Evolutionary conservation across 495 filamentous ascomycete species (phyloP).

Genomic region (Podospora comata): DNA sequence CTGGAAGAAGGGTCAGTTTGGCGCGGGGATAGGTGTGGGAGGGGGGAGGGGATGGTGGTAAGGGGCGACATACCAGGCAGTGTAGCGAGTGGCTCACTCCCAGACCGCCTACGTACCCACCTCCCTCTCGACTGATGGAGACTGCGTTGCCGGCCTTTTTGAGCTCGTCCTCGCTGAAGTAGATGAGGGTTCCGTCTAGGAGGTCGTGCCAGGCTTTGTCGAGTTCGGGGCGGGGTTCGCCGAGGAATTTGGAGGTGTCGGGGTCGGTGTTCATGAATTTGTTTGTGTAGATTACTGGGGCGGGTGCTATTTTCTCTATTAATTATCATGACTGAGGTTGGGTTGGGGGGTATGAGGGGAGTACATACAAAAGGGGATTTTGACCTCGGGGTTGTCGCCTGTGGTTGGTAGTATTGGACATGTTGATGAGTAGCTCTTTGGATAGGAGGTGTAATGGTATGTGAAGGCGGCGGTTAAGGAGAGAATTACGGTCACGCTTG

Average conservation of each 20-base stretch:
- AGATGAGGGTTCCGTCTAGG: slow-evolving; percentile 19
- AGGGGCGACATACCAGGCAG: slow-evolving; percentile 19
- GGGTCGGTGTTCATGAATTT: slow-evolving; percentile 12
- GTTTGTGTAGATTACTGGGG: slow-evolving; percentile 22
- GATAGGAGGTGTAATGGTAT: neutral
- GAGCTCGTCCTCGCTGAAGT: slow-evolving; percentile 18
- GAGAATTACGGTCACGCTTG: neutral
- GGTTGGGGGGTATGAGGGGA: neutral
- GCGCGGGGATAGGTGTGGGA: no score
- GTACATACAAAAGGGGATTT: slow-evolving; percentile 13
- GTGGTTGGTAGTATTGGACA: slow-evolving; percentile 8
- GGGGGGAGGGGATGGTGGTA: neutral
- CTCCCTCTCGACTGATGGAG: slow-evolving; percentile 20
- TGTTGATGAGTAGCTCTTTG: neutral
- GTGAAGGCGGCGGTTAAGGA: neutral
- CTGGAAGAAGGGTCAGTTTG: slow-evolving; percentile 2
- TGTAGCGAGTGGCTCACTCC: slow-evolving; percentile 24
- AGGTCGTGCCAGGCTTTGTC: slow-evolving; percentile 27
- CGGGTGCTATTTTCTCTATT: slow-evolving; percentile 14
- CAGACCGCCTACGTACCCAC: slow-evolving; percentile 23
- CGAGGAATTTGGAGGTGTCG: slow-evolving; percentile 23
- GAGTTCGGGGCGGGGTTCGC: slow-evolving; percentile 21
- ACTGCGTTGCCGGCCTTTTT: slow-evolving; percentile 15
- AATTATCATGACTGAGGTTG: neutral
- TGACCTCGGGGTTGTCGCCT: neutral